Evolutionary conservation across 2,329 filamentous ascomycete species (phyloP).

Genomic region (Calonectria ilicicola): DNA sequence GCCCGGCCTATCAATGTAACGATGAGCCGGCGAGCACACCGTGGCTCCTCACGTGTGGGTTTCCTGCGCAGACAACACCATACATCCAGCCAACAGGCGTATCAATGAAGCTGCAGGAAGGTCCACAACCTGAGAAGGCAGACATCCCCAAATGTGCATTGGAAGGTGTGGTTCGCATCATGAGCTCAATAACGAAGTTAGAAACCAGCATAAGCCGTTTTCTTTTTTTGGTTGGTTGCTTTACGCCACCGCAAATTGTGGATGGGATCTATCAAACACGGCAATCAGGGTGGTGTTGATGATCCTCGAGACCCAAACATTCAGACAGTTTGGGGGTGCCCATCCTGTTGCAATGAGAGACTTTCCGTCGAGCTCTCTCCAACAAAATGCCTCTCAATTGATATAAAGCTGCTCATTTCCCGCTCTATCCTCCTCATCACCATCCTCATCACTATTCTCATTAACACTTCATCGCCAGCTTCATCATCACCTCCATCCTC

Average conservation of each 20-base stretch:
- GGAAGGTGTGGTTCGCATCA: neutral
- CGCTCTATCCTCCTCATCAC: neutral
- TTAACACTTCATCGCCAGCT: too few relatives aligned
- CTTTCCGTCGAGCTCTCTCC: neutral
- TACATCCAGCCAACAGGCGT: neutral
- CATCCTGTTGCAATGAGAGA: neutral
- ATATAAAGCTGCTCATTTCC: neutral
- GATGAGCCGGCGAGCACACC: neutral
- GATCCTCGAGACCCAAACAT: neutral
- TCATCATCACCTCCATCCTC: too few relatives aligned
- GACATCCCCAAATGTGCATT: neutral
- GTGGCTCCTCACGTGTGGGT: neutral
- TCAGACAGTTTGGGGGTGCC: neutral
- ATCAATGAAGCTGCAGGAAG: neutral
- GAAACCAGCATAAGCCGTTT: neutral
- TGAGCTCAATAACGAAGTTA: neutral
- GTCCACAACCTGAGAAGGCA: neutral
- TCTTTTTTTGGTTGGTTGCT: neutral
- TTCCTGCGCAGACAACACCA: neutral
- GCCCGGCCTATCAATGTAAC: neutral
- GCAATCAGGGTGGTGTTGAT: neutral
- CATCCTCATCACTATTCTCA: neutral
- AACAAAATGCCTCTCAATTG: neutral
- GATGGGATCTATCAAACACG: neutral
- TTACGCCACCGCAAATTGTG: neutral